Evolutionary conservation across 495 filamentous ascomycete genomes (phyloP).

Genomic region (Aspergillus ellipticus): DNA sequence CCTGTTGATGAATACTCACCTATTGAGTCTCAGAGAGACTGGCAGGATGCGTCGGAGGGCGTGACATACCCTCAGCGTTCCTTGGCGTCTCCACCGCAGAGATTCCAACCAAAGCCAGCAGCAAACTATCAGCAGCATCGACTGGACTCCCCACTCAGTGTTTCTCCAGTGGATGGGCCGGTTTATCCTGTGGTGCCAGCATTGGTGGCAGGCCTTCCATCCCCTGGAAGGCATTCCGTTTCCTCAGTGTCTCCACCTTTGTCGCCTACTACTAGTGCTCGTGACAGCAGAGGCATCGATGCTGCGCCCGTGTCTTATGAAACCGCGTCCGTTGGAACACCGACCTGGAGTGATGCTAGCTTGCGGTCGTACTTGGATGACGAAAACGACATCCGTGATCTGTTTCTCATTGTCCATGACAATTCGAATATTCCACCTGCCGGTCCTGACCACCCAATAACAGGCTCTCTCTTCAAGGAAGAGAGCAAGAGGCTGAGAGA

Average conservation of each 20-base stretch:
- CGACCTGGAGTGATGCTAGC: slow-evolving; percentile 78
- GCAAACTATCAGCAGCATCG: slow-evolving; percentile 24
- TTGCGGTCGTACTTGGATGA: slow-evolving; percentile 89
- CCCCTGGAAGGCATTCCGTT: slow-evolving; percentile 54
- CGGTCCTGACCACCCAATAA: slow-evolving; percentile 77
- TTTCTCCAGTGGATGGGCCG: slow-evolving; percentile 49
- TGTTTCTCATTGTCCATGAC: slow-evolving; percentile 88
- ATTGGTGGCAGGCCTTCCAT: slow-evolving; percentile 62
- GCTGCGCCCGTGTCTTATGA: slow-evolving; percentile 40
- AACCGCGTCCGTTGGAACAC: slow-evolving; percentile 34
- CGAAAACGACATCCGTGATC: slow-evolving; percentile 82
- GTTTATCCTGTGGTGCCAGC: slow-evolving; percentile 45
- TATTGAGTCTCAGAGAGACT: slow-evolving; percentile 13
- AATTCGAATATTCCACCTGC: slow-evolving; percentile 75
- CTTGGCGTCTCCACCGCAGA: slow-evolving; percentile 35
- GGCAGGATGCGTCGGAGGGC: slow-evolving; percentile 10
- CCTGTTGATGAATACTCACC: slow-evolving; percentile 24
- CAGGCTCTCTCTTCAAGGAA: slow-evolving; percentile 74
- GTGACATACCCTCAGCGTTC: slow-evolving; percentile 15
- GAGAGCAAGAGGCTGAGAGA: slow-evolving; percentile 77
- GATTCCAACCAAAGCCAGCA: slow-evolving; percentile 41
- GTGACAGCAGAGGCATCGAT: slow-evolving; percentile 28
- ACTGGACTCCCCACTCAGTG: slow-evolving; percentile 75
- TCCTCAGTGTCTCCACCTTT: slow-evolving; percentile 61
- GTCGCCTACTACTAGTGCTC: slow-evolving; percentile 60